Base-by-base conservation (phyloP, 768 basidiomycete genomes). In the Scleroderma bovista region DNA sequence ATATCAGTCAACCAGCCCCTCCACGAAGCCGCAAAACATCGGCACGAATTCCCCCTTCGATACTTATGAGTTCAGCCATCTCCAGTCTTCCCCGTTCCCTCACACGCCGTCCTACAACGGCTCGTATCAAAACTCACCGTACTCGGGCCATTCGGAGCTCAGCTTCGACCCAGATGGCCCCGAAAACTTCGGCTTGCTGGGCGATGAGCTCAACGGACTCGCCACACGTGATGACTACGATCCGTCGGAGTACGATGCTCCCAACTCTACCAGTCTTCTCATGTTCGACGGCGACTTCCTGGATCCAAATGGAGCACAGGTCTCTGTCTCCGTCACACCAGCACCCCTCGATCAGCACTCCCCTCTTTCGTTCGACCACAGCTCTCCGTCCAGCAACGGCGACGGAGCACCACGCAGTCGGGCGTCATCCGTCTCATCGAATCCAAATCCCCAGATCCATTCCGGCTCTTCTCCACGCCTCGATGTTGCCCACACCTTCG, bases 111-210 rank as follows among this genome's bases (percentile, higher is more conserved):
- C 78, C 20, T 80, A 81, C 70, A 77, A 78, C 63, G 78, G 78
- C 48, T 85, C 83, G 6, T 83, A 83, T 71, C 77, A 81, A 60
- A 80, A 81, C 66, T 87, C 85, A 0, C 86, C 86, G 9, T 87
- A 75, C 64, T 86, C 84, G 6, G 72, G 66, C 46, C 73, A 79
- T 56, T 86, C 85, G 3, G 87, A 89, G n/a, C 81, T 86, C 17
- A 72, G 69, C 50, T 76, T 75, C 48, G 71, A 72, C 58, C 66
- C 71, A 48, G 74, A 69, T n/a, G 78, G 75, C 10, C 65, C 71
- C 29, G 77, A 78, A 19, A 53, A 67, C 52, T 75, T 80, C 47
- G 67, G 66, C 46, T 63, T 85, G 51, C 78, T 84, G 36, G 71
- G 71, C 26, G 76, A 76, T 48, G 72, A 77, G 36, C 67, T 68